Base-by-base conservation (phyloP, 2,329 filamentous ascomycete genomes). In the Colletotrichum agaves region DNA sequence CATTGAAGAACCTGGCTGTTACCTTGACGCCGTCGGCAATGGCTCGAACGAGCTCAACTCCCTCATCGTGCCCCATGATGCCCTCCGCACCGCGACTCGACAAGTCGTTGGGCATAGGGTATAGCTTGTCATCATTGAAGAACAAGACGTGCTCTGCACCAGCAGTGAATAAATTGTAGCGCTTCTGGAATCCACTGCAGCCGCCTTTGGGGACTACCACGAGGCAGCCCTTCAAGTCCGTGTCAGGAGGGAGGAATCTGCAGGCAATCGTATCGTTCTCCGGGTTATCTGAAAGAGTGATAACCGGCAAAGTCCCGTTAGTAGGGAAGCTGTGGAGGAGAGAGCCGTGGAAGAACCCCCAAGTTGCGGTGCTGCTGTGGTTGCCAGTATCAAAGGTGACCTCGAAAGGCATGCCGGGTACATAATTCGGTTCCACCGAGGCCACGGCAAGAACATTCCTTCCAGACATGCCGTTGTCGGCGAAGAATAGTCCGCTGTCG, bases 391-490 rank as follows among this genome's bases (percentile, higher is more conserved):
- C 37, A 12, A 63, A 41, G 1, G 59, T 55, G 7, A 69, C 66
- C 31, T 69, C 56, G n/a, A 71, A 69, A 1, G 69, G 59, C 37
- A 70, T 33, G 0, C 58, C 68, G 1, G 67, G 69, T 1, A 69
- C 55, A 0, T 68, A 57, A 15, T 65, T 70, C 2, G 75, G 70
- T 23, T 76, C 74, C 31, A 82, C 74, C 0, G 83, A 82, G 19
- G 81, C 83, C 39, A 83, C 76, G 12, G 81, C 78, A 12, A 81
- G 79, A 5, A 81, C 79, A 6, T 78, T 76, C 49, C 75, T 75
- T 6, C 81, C 82, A 5, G 79, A 78, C 12, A 80, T 75, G 10
- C 81, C 80, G 19, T 76, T 77, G 35, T 74, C 76, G 15, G 77
- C 75, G 47, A 78, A 80, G 71, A 82, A 82, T 1, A 80, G 71